These are phyloP conservation scores for Chaetomium olivaceum DNA, from an alignment of 2,329 filamentous ascomycete species.

Conservation along the genomic window DNA sequence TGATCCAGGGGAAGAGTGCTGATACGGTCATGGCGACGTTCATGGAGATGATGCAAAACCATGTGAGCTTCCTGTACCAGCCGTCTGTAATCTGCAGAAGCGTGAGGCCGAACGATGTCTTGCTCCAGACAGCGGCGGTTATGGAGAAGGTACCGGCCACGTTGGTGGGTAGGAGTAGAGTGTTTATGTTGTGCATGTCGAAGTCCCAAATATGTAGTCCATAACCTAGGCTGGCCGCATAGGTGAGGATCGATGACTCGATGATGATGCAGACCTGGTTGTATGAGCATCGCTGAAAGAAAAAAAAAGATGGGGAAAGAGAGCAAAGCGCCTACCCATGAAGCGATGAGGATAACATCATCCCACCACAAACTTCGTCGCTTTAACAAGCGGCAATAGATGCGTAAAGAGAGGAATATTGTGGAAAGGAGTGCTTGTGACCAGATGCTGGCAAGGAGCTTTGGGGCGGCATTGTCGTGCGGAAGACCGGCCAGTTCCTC, in stretches of 20 bases:
- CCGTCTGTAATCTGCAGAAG: conserved; percentile 39
- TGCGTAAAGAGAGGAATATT: conserved; percentile 28
- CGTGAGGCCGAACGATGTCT: conserved; percentile 43
- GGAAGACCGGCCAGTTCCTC: conserved; percentile 21
- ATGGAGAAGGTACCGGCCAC: conserved; percentile 35
- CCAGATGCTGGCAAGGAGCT: conserved; percentile 30
- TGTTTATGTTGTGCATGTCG: conserved; percentile 26
- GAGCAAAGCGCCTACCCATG: conserved; percentile 26
- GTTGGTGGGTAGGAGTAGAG: conserved; percentile 22
- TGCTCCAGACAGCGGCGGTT: conserved; percentile 39
- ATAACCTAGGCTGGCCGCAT: conserved; percentile 28
- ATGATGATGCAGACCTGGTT: conserved; percentile 23
- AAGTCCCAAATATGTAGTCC: conserved; percentile 32
- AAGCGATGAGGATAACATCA: conserved; percentile 30
- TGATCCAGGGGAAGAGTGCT: conserved; percentile 33
- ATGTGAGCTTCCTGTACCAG: conserved; percentile 34
- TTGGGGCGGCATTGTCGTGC: conserved; percentile 25
- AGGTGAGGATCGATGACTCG: conserved; percentile 23
- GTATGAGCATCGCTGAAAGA: not conserved
- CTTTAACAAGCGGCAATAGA: conserved; percentile 31
- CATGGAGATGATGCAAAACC: conserved; percentile 38
- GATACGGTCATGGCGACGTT: conserved; percentile 35
- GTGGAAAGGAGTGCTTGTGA: conserved; percentile 22
- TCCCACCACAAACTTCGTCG: conserved; percentile 33
- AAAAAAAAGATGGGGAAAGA: not conserved